Percentiles rank a stretch among this genome's conserved stretches.
Evolutionary conservation across 495 filamentous ascomycete species (phyloP).

Genomic region (Aspergillus hancockii): DNA sequence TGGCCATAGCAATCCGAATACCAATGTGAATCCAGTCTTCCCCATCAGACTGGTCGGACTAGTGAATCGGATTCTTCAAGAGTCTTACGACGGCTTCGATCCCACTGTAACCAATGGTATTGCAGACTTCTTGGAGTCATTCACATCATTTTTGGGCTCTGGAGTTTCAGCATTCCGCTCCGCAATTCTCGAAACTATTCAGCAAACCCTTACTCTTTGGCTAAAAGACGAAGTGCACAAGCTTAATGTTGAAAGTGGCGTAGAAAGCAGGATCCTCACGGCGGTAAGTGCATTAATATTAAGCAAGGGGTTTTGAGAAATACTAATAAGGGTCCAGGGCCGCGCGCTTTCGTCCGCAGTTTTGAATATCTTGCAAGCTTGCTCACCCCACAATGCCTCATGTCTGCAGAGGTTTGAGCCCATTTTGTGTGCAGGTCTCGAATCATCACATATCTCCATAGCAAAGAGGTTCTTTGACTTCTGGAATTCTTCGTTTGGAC

Average conservation of each 20-base stretch:
- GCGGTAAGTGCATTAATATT: constrained; percentile 34
- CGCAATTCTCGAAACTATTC: constrained; percentile 34
- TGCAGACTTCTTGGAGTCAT: constrained; percentile 40
- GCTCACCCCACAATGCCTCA: constrained; percentile 38
- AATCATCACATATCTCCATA: constrained; percentile 53
- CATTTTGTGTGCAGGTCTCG: constrained; percentile 58
- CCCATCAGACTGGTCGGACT: constrained; percentile 31
- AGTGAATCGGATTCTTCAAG: constrained; percentile 26
- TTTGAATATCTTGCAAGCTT: constrained; percentile 36
- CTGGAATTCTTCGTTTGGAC: constrained; percentile 62
- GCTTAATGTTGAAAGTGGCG: constrained; percentile 29
- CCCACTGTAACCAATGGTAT: constrained; percentile 24
- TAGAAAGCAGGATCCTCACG: constrained; percentile 38
- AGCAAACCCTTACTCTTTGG: constrained; percentile 33
- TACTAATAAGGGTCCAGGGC: constrained; percentile 33
- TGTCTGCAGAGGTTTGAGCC: constrained; percentile 49
- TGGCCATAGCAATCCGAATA: not conserved
- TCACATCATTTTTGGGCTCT: constrained; percentile 42
- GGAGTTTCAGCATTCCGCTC: constrained; percentile 32
- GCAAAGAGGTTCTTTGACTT: constrained; percentile 55
- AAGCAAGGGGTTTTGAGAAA: constrained; percentile 2
- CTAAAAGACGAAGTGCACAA: constrained; percentile 34
- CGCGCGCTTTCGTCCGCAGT: constrained; percentile 38
- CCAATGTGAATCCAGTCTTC: constrained; percentile 14
- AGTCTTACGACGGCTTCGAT: constrained; percentile 34